phyloP scores from a whole-genome alignment of 768 basidiomycete species.

The Suillus ampliporus region DNA sequence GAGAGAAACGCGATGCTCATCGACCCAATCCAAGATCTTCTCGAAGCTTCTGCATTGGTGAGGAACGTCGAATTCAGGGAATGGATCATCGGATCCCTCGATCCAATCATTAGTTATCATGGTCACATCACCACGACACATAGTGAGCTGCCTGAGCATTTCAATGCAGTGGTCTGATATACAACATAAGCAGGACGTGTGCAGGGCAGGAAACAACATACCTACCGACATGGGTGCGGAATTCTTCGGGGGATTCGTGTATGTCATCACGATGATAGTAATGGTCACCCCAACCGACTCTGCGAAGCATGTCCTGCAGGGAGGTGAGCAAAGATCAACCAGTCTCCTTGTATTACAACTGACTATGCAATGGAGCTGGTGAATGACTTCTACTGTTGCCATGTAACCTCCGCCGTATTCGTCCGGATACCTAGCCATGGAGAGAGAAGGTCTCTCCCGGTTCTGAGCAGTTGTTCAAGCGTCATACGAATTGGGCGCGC shows the following conservation, averaged over 20 bases:
- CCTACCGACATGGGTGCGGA: conserved; percentile 12
- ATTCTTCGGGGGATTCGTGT: conserved; percentile 1
- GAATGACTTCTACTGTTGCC: conserved; percentile 16
- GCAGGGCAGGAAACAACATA: not conserved
- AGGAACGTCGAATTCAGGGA: not conserved
- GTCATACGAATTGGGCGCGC: conserved; percentile 16
- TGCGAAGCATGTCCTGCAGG: conserved; percentile 15
- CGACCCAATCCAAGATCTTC: not conserved
- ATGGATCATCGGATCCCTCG: not conserved
- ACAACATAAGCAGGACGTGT: not conserved
- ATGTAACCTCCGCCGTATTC: conserved; percentile 22
- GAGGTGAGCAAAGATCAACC: not conserved
- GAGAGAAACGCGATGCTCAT: not conserved
- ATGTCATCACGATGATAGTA: conserved; percentile 3
- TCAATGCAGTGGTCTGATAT: conserved; percentile 18
- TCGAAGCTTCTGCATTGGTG: conserved; percentile 7
- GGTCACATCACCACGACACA: conserved; percentile 17
- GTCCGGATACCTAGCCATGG: conserved; percentile 13
- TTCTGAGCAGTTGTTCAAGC: conserved; percentile 15
- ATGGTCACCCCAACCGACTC: conserved; percentile 11
- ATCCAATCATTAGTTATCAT: conserved; percentile 19
- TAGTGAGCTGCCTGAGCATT: conserved; percentile 13
- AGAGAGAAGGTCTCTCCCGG: conserved; percentile 8
- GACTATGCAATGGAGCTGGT: conserved; percentile 20
- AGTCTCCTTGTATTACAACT: not conserved